Evolutionary conservation across 2,329 filamentous ascomycete species (phyloP).

Genomic region (Penicillium olsonii): DNA sequence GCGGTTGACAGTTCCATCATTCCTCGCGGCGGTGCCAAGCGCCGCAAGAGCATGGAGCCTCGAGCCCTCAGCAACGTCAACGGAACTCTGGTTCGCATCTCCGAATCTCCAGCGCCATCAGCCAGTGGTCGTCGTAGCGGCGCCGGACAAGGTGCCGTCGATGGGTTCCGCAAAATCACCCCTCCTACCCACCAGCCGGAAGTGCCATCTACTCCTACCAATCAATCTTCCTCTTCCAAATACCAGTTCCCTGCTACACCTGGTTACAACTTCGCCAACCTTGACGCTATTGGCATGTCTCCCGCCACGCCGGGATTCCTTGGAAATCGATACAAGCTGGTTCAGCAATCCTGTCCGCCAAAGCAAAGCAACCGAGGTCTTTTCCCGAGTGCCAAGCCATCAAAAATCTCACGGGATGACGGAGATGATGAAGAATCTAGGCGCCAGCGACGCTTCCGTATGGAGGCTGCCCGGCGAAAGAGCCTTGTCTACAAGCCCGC

Average conservation of each 20-base stretch:
- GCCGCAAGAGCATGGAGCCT: slow-evolving; percentile 81
- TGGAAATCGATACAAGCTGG: slow-evolving; percentile 43
- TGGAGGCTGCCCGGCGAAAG: slow-evolving; percentile 74
- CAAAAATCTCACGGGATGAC: slow-evolving; percentile 8
- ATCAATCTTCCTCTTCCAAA: slow-evolving; percentile 12
- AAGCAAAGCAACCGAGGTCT: slow-evolving; percentile 51
- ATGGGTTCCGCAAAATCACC: slow-evolving; percentile 37
- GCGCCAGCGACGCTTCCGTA: slow-evolving; percentile 56
- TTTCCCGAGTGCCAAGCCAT: slow-evolving; percentile 31
- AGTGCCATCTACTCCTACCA: slow-evolving; percentile 20
- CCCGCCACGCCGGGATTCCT: slow-evolving; percentile 51
- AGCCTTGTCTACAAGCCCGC: slow-evolving; percentile 77
- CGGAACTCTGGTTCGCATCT: slow-evolving; percentile 56
- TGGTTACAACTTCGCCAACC: slow-evolving; percentile 36
- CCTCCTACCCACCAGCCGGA: slow-evolving; percentile 27
- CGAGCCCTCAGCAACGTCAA: slow-evolving; percentile 69
- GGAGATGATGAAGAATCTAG: slow-evolving; percentile 34
- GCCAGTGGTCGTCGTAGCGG: slow-evolving; percentile 31
- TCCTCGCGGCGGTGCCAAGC: slow-evolving; percentile 69
- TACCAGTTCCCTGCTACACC: slow-evolving; percentile 37
- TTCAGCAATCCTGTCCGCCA: slow-evolving; percentile 57
- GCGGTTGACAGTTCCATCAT: slow-evolving; percentile 66
- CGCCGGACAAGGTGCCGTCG: slow-evolving; percentile 31
- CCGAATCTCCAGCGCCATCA: slow-evolving; percentile 29
- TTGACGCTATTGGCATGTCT: slow-evolving; percentile 44